Percentiles rank a stretch among this genome's conserved stretches.
Evolutionary conservation across 2,329 filamentous ascomycete genomes (phyloP).

Genomic region (Elsinoe batatas): DNA sequence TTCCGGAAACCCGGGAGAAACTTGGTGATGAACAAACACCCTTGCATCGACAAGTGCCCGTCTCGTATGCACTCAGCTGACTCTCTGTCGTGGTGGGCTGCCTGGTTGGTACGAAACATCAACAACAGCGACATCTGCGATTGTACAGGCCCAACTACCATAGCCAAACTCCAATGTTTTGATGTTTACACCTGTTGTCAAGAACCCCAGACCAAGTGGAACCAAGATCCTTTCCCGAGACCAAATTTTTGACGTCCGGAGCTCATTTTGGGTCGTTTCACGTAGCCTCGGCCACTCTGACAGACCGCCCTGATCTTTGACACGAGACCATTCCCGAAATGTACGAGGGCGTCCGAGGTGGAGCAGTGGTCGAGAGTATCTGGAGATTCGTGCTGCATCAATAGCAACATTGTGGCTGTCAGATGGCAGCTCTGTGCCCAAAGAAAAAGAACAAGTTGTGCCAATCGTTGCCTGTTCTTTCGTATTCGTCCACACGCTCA

Average conservation of each 20-base stretch:
- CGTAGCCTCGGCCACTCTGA: slow-evolving; percentile 9
- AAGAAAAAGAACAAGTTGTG: not conserved
- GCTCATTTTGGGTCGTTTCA: slow-evolving; percentile 7
- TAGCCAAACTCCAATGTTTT: not conserved
- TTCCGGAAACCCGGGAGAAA: slow-evolving; percentile 10
- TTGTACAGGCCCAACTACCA: not conserved
- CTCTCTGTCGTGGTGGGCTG: not conserved
- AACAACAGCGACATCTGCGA: not conserved
- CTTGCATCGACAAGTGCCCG: not conserved
- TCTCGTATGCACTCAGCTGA: slow-evolving; percentile 12
- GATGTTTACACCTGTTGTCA: slow-evolving; percentile 3
- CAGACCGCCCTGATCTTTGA: slow-evolving; percentile 6
- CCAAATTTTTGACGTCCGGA: slow-evolving; percentile 1
- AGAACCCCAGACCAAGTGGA: slow-evolving; percentile 6
- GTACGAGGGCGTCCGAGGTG: not conserved
- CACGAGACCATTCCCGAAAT: not conserved
- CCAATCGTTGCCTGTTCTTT: slow-evolving; percentile 10
- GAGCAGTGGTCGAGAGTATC: not conserved
- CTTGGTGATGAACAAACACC: not conserved
- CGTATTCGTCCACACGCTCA: not conserved
- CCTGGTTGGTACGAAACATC: slow-evolving; percentile 1
- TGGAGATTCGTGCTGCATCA: slow-evolving; percentile 7
- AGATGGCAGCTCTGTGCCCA: slow-evolving; percentile 1
- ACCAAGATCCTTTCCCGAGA: slow-evolving; percentile 8
- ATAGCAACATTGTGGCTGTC: slow-evolving; percentile 5